Conservation (phyloP, 805 yeast species). For the Metschnikowia dekortorum region DNA sequence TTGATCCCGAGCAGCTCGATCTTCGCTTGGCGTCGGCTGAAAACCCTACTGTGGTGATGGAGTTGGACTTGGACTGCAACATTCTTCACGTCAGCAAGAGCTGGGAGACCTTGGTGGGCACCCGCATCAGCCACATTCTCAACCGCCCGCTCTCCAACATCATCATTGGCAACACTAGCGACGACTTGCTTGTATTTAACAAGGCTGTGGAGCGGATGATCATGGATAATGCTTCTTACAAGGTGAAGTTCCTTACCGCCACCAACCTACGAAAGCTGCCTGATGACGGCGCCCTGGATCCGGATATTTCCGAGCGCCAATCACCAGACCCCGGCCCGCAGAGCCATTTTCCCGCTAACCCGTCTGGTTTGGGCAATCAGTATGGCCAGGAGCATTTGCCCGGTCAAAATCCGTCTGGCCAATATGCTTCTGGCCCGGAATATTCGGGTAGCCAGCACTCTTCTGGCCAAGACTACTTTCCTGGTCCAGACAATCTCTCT, state of each 20-base stretch:
- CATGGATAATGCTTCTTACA: slow-evolving; percentile 68
- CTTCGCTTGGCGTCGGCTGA: slow-evolving; percentile 59
- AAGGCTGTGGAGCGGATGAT: slow-evolving; percentile 70
- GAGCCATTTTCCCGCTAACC: no score
- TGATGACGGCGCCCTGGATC: background rate
- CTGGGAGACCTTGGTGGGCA: slow-evolving; percentile 79
- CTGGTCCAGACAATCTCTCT: no score
- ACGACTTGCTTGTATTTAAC: slow-evolving; percentile 63
- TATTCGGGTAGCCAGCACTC: no score
- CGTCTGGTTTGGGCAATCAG: no score
- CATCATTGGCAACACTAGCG: slow-evolving; percentile 56
- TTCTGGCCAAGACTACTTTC: no score
- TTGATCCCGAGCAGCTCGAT: slow-evolving; percentile 47
- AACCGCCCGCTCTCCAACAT: slow-evolving; percentile 55
- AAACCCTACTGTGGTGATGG: slow-evolving; percentile 76
- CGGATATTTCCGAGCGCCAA: background rate
- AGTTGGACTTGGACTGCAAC: slow-evolving; percentile 73
- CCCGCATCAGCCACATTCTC: slow-evolving; percentile 50
- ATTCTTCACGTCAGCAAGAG: slow-evolving; percentile 70
- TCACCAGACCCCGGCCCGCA: background rate
- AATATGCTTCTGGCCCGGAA: no score
- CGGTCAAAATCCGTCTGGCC: no score
- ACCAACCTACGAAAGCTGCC: slow-evolving; percentile 22
- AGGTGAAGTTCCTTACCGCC: slow-evolving; percentile 67
- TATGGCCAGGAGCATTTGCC: no score